Evolutionary conservation across 2,329 filamentous ascomycete species (phyloP).

Genomic region (Basipetospora chlamydospora): DNA sequence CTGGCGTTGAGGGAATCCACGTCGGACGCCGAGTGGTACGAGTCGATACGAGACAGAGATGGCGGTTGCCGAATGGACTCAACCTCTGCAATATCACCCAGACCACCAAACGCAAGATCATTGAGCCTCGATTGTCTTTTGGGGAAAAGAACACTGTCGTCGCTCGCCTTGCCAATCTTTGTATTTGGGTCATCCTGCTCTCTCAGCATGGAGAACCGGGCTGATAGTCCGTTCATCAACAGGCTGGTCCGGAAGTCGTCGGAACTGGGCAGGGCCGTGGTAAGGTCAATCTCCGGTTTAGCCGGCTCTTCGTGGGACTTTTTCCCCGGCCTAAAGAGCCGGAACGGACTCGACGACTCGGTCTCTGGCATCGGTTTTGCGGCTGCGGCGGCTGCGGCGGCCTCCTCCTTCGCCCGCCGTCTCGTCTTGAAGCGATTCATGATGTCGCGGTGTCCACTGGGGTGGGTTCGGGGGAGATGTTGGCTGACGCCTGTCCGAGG

Average conservation of each 20-base stretch:
- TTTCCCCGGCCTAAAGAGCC: constrained; percentile 40
- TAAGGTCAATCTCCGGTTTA: constrained; percentile 57
- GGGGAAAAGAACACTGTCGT: constrained; percentile 80
- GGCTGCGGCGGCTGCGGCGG: constrained; percentile 11
- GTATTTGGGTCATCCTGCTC: constrained; percentile 88
- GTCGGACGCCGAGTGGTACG: constrained; percentile 58
- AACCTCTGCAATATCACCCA: constrained; percentile 83
- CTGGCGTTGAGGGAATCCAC: constrained; percentile 36
- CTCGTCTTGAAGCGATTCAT: constrained; percentile 72
- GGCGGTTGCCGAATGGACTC: constrained; percentile 58
- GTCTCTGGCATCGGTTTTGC: constrained; percentile 32
- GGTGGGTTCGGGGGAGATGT: not conserved
- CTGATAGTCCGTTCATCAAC: constrained; percentile 87
- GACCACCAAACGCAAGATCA: constrained; percentile 48
- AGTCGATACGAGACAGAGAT: constrained; percentile 43
- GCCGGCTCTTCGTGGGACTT: constrained; percentile 36
- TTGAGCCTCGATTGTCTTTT: constrained; percentile 66
- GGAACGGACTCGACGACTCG: constrained; percentile 36
- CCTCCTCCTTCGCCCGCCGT: constrained; percentile 52
- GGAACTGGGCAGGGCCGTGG: constrained; percentile 58
- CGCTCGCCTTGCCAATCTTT: constrained; percentile 82
- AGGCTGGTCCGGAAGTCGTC: constrained; percentile 94
- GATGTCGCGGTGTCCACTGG: constrained; percentile 7
- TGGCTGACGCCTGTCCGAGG: not conserved
- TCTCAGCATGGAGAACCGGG: constrained; percentile 89